These are phyloP conservation scores for Cladosporium austrohemisphaericum DNA, from an alignment of 2,329 filamentous ascomycete genomes.

Conservation along the genomic window DNA sequence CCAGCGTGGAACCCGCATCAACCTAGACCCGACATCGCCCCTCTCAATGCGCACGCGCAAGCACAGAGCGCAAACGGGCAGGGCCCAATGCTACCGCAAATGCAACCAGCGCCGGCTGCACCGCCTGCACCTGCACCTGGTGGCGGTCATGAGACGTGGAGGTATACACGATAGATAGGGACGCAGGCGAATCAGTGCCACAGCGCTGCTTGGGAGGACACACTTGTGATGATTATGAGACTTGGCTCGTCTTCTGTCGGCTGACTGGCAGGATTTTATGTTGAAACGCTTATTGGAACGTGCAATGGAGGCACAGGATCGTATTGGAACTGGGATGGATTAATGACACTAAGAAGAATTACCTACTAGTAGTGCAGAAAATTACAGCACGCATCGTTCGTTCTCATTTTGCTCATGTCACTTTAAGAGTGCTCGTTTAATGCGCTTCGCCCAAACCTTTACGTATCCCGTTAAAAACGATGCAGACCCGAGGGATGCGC, in stretches of 20 bases:
- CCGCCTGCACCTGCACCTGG: neutral
- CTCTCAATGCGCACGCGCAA: conserved; percentile 1
- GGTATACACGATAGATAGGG: conserved; percentile 1
- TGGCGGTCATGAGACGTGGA: conserved; percentile 3
- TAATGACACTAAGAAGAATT: neutral
- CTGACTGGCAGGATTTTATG: no score
- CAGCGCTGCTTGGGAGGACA: neutral
- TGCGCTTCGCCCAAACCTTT: no score
- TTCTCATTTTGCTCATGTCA: no score
- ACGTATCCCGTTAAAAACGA: no score
- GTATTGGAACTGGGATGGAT: neutral
- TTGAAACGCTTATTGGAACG: no score
- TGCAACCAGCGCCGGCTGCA: conserved; percentile 23
- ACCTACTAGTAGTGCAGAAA: neutral
- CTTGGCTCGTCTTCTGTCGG: no score
- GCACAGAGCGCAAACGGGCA: conserved; percentile 4
- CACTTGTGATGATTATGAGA: no score
- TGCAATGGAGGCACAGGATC: neutral
- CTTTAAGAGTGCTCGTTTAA: no score
- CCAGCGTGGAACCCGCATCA: neutral
- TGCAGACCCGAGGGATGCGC: no score
- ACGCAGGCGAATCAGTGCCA: neutral
- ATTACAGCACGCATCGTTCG: neutral
- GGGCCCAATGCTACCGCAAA: conserved; percentile 30
- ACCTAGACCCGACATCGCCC: conserved; percentile 6